Percentiles rank a stretch among this genome's conserved stretches.
Conservation (phyloP, 345 rosid genomes). For the Brassica juncea region DNA sequence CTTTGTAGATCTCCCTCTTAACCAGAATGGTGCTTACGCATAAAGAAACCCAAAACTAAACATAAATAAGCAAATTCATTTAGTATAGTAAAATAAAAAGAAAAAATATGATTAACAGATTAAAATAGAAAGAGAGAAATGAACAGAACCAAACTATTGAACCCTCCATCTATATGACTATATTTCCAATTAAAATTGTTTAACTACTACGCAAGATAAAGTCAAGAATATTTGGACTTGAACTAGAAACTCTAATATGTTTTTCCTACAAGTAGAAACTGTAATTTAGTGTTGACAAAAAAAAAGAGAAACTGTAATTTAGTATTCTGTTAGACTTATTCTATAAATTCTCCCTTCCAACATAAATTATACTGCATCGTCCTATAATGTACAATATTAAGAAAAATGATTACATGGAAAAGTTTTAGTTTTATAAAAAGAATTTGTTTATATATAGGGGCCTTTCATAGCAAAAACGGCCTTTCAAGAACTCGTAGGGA, state of each 20-base stretch:
- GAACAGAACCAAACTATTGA: background rate
- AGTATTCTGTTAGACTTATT: background rate
- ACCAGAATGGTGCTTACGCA: background rate
- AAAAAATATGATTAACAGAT: background rate
- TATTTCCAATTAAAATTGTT: background rate
- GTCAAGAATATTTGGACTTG: background rate
- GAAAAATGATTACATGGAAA: background rate
- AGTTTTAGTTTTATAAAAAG: background rate
- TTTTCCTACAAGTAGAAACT: background rate
- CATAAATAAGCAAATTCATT: background rate
- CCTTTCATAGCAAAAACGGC: conserved; percentile 27
- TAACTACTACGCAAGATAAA: background rate
- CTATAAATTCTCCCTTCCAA: background rate
- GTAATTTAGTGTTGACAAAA: background rate
- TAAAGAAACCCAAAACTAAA: background rate
- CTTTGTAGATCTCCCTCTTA: background rate
- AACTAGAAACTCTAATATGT: background rate
- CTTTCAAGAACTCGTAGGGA: conserved; percentile 30
- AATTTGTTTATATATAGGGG: conserved; percentile 1
- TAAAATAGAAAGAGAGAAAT: background rate
- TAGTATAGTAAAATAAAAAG: background rate
- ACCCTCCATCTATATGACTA: background rate
- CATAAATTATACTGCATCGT: conserved; percentile 7
- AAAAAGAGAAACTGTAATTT: background rate
- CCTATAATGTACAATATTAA: background rate